A percentile compares a stretch with the other conserved stretches of the same genome.
Conservation (phyloP, 176 grass and related monocot species). For the Typha latifolia region DNA sequence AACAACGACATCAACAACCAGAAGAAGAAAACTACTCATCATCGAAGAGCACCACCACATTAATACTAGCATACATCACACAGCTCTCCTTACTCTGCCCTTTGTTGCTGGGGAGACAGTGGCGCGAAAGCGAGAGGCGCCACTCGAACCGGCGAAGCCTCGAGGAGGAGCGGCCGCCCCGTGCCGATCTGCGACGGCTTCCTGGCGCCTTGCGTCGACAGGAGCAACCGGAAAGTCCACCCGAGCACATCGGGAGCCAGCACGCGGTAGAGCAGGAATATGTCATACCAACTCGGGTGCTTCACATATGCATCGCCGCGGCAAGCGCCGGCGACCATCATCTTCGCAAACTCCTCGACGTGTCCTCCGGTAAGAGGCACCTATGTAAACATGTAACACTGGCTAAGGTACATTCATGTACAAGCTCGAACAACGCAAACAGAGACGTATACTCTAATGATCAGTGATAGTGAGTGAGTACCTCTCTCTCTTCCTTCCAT, state of each 20-base stretch:
- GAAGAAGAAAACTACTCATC: too few relatives aligned
- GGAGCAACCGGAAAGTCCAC: conserved; percentile 66
- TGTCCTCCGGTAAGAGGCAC: conserved; percentile 19
- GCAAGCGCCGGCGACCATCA: conserved; percentile 63
- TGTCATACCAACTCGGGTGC: conserved; percentile 55
- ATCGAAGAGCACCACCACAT: too few relatives aligned
- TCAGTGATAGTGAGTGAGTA: background rate
- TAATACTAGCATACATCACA: too few relatives aligned
- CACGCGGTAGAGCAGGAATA: conserved; percentile 74
- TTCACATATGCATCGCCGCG: conserved; percentile 58
- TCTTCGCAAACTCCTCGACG: conserved; percentile 45
- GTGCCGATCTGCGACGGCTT: conserved; percentile 14
- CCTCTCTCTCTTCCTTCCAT: conserved; percentile 64
- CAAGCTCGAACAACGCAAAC: too few relatives aligned
- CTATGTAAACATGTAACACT: background rate
- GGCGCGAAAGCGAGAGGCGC: background rate
- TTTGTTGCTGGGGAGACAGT: conserved; percentile 7
- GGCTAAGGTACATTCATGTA: too few relatives aligned
- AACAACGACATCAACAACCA: too few relatives aligned
- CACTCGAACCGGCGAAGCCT: conserved; percentile 8
- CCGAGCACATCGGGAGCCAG: conserved; percentile 68
- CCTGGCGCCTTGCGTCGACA: conserved; percentile 25
- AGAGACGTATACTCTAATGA: too few relatives aligned
- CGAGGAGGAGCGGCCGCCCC: conserved; percentile 5
- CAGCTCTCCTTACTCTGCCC: conserved; percentile 6